Evolutionary conservation across 75 land plant genomes (phyloP).

Genomic region (Picea sitchensis): DNA sequence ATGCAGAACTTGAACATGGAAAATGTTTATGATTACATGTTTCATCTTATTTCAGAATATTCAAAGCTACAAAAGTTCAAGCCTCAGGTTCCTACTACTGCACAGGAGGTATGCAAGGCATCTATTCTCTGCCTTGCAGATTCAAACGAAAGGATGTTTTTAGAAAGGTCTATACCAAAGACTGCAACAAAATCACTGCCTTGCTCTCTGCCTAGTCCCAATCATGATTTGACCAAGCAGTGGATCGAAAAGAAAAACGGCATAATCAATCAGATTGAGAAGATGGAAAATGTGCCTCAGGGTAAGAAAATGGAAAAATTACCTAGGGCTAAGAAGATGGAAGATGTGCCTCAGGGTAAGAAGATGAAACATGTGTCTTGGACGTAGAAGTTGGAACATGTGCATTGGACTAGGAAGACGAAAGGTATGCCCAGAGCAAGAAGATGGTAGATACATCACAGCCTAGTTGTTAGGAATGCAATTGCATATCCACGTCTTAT

Average conservation of each 20-base stretch:
- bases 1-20: slow-evolving; percentile 66
- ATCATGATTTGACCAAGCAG: neutral
- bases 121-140: slow-evolving; percentile 32
- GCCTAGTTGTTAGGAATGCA: too few species aligned
- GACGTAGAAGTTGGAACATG: too few species aligned
- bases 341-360: neutral
- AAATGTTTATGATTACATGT: slow-evolving; percentile 72
- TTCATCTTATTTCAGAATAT: slow-evolving; percentile 65
- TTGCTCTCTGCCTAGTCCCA: slow-evolving; percentile 15
- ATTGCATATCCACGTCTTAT: too few species aligned
- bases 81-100: slow-evolving; percentile 43
- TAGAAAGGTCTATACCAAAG: slow-evolving; percentile 13
- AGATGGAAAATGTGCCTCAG: slow-evolving; percentile 5
- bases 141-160: slow-evolving; percentile 7
- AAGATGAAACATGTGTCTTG: too few species aligned
- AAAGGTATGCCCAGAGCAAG: too few species aligned
- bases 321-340: neutral
- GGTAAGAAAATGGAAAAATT: neutral
- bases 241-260: slow-evolving; percentile 8
- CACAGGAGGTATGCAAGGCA: slow-evolving; percentile 25
- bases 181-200: slow-evolving; percentile 9
- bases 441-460: too few species aligned
- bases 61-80: slow-evolving; percentile 70
- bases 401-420: too few species aligned
- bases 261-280: slow-evolving; percentile 1